A percentile compares a stretch with the other conserved stretches of the same genome.
Conservation (phyloP, 202 grass and related monocot species). For the Saccharum hybrid region DNA sequence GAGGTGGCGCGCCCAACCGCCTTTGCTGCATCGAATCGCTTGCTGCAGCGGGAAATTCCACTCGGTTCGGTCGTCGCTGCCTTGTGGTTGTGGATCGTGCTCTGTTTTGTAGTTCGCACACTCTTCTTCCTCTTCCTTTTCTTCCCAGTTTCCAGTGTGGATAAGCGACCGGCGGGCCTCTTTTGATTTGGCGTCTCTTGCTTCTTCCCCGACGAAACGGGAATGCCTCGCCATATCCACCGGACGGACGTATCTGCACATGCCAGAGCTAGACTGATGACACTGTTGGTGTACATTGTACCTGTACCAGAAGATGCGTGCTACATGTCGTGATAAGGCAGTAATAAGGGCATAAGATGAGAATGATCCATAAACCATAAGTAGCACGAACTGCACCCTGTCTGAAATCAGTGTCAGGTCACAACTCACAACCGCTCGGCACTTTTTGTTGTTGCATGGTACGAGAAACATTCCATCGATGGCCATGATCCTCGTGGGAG, state of each 20-base stretch:
- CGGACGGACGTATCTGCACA: background rate
- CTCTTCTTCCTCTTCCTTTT: background rate
- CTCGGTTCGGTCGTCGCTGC: background rate
- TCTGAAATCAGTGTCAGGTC: background rate
- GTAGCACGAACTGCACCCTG: background rate
- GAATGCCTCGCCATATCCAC: background rate
- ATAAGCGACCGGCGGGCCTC: slow-evolving; percentile 25
- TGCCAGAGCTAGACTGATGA: background rate
- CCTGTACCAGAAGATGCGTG: background rate
- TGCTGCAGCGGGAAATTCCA: slow-evolving; percentile 24
- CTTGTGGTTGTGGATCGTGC: background rate
- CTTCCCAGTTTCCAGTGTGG: background rate
- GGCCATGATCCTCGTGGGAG: background rate
- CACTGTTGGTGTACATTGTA: background rate
- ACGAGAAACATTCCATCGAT: background rate
- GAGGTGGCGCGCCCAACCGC: slow-evolving; percentile 39
- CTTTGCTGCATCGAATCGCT: slow-evolving; percentile 31
- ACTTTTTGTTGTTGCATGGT: background rate
- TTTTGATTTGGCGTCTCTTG: background rate
- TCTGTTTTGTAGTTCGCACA: background rate
- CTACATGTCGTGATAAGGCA: background rate
- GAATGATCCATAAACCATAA: too few relatives aligned
- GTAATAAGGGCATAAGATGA: too few relatives aligned
- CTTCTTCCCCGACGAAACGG: slow-evolving; percentile 28
- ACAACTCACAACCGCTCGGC: background rate